Base-by-base conservation (phyloP, 768 basidiomycete species). In the Rubroboletus pulcherrimus region DNA sequence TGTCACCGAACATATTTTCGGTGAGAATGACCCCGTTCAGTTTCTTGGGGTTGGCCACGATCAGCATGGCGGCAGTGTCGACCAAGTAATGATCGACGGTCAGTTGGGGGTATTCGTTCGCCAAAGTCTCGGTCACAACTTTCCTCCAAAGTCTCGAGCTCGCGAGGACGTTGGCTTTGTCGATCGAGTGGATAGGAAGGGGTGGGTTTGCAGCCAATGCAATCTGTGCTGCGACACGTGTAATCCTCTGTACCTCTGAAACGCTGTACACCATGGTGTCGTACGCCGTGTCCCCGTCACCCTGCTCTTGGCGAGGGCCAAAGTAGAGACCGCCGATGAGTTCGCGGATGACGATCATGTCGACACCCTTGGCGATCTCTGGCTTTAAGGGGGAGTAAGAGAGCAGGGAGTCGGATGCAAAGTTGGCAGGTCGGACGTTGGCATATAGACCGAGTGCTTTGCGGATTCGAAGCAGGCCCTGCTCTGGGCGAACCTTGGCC, bases 141-240 rank as follows among this genome's bases (percentile, higher is more conserved):
- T 87, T 93, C 55, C 97, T 78, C 97, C 97, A 99, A 40, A 99
- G 77, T 47, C 97, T 78, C 35, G 93, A 96, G 67, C 85, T 91
- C 24, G 97, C 97, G 53, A 99, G 84, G 21, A 99, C 97, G 73
- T 99, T 99, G 51, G 97, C 97, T 75, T 99, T 99, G 79, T 99
- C 97, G 71, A 99, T 79, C 0, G 93, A 96, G 73, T 93, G 91
- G 55, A 99, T 86, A 21, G 84, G 80, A 45, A 96, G 79, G 19
- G 95, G 93, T 5, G 97, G 97, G 67, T 89, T 79, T 5, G 84
- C 74, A 24, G 87, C 77, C 49, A 93, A 73, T 19, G 97, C 95
- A 63, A 98, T 90, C 72, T 92, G 89, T 37, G 91, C 95, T 11
- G 96, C 97, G 41, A 98, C 94, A 17, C 93, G 85, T 2, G 96